phyloP scores from a whole-genome alignment of 164 flowering plant genomes.

The Magnolia sinica region DNA sequence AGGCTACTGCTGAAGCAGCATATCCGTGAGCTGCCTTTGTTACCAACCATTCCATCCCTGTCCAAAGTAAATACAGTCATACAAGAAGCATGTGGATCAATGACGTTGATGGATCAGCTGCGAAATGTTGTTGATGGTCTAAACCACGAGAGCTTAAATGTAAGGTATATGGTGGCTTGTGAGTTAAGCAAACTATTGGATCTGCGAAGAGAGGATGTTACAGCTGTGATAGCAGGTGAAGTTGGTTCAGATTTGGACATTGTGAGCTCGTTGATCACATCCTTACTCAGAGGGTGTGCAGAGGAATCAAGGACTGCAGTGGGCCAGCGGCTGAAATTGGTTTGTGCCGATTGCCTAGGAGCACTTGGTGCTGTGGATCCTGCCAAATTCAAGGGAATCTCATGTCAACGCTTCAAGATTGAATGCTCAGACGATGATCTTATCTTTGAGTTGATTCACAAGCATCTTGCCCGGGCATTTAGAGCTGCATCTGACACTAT shows the following conservation, averaged over 20 bases:
- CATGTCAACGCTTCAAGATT: slow-evolving; percentile 82
- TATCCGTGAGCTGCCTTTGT: slow-evolving; percentile 80
- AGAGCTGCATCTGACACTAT: slow-evolving; percentile 95
- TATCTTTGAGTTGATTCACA: slow-evolving; percentile 91
- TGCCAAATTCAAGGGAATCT: slow-evolving; percentile 68
- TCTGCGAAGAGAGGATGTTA: slow-evolving; percentile 56
- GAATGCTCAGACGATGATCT: slow-evolving; percentile 99
- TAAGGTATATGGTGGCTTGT: slow-evolving; percentile 93
- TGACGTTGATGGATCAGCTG: slow-evolving; percentile 80
- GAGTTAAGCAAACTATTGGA: slow-evolving; percentile 82
- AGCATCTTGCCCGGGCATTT: slow-evolving; percentile 94
- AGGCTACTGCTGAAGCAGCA: slow-evolving; percentile 59
- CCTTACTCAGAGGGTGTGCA: slow-evolving; percentile 89
- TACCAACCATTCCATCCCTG: slow-evolving; percentile 72
- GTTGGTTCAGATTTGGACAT: slow-evolving; percentile 59
- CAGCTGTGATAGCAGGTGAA: slow-evolving; percentile 63
- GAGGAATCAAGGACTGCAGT: slow-evolving; percentile 89
- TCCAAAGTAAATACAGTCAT: slow-evolving; percentile 68
- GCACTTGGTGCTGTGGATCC: slow-evolving; percentile 98
- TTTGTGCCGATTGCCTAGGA: slow-evolving; percentile 98
- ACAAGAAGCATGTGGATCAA: slow-evolving; percentile 82
- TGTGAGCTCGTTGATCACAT: slow-evolving; percentile 75
- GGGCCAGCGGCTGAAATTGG: slow-evolving; percentile 85
- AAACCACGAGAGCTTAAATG: slow-evolving; percentile 95
- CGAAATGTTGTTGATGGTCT: slow-evolving; percentile 76